Evolutionary conservation across 179 eudicot species (phyloP).

Genomic region (Carnegiea gigantea): DNA sequence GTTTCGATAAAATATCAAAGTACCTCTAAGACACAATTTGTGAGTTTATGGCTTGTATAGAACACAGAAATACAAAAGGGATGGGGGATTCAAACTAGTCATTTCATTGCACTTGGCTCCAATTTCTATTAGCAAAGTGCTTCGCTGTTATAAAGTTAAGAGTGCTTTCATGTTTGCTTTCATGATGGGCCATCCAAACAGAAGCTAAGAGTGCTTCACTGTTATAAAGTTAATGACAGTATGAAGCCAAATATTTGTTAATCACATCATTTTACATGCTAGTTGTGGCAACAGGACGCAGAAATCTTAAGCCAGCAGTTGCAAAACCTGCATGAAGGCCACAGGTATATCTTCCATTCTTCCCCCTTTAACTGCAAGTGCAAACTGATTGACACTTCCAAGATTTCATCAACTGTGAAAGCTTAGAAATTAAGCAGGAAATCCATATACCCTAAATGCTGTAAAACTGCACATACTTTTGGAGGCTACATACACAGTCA

Average conservation of each 20-base stretch:
- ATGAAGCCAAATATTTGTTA: not conserved
- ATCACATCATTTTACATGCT: constrained; percentile 23
- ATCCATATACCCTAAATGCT: too few relatives aligned
- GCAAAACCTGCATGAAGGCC: constrained; percentile 39
- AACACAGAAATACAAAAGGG: not conserved
- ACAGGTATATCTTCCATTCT: constrained; percentile 29
- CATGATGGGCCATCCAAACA: not conserved
- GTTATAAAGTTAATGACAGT: not conserved
- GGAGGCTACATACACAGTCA: too few relatives aligned
- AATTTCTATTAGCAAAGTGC: not conserved
- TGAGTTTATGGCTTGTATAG: too few relatives aligned
- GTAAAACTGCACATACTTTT: too few relatives aligned
- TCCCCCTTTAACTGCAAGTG: constrained; percentile 1
- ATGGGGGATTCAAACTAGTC: not conserved
- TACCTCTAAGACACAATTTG: too few relatives aligned
- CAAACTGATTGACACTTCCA: not conserved
- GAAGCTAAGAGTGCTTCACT: not conserved
- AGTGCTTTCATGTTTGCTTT: not conserved
- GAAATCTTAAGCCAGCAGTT: constrained; percentile 40
- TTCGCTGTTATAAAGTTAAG: too few relatives aligned
- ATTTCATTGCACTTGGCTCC: not conserved
- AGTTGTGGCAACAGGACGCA: constrained; percentile 52
- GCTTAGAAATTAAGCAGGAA: too few relatives aligned
- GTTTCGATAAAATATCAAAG: too few relatives aligned
- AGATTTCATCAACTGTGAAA: too few relatives aligned